Evolutionary conservation across 2,329 filamentous ascomycete genomes (phyloP), one percentile per base, ranked within the genome.

Genomic region (Fusarium annulatum): DNA sequence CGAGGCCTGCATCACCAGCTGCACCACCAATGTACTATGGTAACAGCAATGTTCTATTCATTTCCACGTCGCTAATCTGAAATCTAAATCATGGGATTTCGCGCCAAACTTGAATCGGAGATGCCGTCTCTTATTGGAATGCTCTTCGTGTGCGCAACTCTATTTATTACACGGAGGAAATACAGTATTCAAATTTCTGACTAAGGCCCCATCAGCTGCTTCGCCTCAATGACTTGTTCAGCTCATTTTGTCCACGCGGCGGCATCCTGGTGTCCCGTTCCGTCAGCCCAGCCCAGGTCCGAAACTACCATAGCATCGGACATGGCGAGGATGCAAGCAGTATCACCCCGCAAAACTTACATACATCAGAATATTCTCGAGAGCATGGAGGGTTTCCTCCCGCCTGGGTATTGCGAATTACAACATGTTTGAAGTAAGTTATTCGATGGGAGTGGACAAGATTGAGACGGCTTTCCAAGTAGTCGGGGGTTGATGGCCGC

Each of bases 101-200:
- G 55, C 67, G 55, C 55, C 67, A 57, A 72, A 34, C 38, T 64
- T 45, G 46, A 67, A 57, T 74, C 64, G 68, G 71, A 46, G 63
- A 68, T 69, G 55, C 71, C 68, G 64, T 46, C 60, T 72, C 64
- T 64, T 49, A 56, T 64, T 72, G 71, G 57, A 67, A 71, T 72
- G 67, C 57, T 61, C 46, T 55, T 69, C 52, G 63, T 67, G 49
- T 62, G 46, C 45, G 51, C 66, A 69, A 74, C 45, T 68, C 53
- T 67, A 52, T 69, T 64, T 60, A 64, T 52, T 41, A 23, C 23
- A 39, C 21, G 14, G 34, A n/a, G 51, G 23, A 38, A 36, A 39
- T n/a, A 34, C 64, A 48, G 43, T 39, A 53, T 52, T 36, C 60
- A 52, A 67, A 36, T 61, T 45, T 43, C 49, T 57, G 56, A 61